A percentile compares a stretch with the other conserved stretches of the same genome.
Evolutionary conservation across 208 protist species (phyloP).

Genomic region (Acanthamoeba healyi): DNA sequence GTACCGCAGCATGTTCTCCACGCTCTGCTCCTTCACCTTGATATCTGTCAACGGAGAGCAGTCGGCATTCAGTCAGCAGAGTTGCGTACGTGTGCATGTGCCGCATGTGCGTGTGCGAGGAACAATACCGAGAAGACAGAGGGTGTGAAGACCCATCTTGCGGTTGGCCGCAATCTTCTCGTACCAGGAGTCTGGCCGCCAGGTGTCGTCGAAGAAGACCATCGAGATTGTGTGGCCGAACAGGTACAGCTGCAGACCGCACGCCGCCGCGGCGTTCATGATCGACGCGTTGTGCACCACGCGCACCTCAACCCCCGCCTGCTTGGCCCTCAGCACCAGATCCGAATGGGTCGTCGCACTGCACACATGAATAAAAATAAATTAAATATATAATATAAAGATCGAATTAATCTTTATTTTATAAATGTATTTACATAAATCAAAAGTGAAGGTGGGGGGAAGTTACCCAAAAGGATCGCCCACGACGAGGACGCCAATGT

Average conservation of each 20-base stretch:
- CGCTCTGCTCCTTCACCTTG: conserved; percentile 98
- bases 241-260: conserved; percentile 99
- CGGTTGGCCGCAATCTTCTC: conserved; percentile 95
- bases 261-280: conserved; percentile 99
- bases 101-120: no score
- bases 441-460: neutral
- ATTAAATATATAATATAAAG: conserved; percentile 17
- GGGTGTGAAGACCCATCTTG: conserved; percentile 96
- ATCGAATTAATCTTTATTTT: conserved; percentile 54
- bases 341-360: conserved; percentile 99
- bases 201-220: conserved; percentile 98
- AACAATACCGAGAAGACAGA: conserved; percentile 95
- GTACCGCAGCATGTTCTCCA: conserved; percentile 96
- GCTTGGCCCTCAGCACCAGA: conserved; percentile 96
- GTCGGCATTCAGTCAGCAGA: no score
- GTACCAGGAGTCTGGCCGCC: conserved; percentile 98
- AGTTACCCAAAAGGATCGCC: conserved; percentile 95
- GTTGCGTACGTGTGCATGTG: no score
- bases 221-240: conserved; percentile 98
- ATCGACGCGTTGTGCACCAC: conserved; percentile 99
- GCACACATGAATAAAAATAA: neutral
- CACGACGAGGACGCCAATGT: conserved; percentile 98
- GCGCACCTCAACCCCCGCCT: conserved; percentile 91
- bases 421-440: neutral
- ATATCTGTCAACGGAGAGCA: no score